Conservation (phyloP, 129 eudicot species). For the Chrysanthemum lavandulifolium region DNA sequence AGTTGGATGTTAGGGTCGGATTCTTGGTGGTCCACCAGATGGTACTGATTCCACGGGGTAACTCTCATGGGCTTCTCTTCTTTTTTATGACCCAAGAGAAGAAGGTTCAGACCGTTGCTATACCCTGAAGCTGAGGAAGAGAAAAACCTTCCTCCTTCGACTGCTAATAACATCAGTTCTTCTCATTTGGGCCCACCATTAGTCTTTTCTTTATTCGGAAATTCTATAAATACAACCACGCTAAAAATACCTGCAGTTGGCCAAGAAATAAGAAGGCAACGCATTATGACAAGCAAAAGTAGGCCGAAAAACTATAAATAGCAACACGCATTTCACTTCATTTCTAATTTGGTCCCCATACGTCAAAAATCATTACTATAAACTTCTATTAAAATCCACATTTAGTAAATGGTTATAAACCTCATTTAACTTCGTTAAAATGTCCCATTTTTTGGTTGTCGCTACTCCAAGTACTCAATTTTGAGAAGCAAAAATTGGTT, state of each 20-base stretch:
- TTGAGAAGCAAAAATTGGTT: too few relatives aligned
- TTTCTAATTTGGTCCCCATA: too few relatives aligned
- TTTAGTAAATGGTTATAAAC: too few relatives aligned
- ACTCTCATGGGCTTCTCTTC: slow-evolving; percentile 97
- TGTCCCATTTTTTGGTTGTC: too few relatives aligned
- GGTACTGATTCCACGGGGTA: slow-evolving; percentile 91
- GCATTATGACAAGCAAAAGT: too few relatives aligned
- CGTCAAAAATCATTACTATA: too few relatives aligned
- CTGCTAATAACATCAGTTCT: slow-evolving; percentile 96
- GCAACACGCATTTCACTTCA: too few relatives aligned
- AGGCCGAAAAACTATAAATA: too few relatives aligned
- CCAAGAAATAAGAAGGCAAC: slow-evolving; percentile 11
- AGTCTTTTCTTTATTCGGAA: slow-evolving; percentile 13
- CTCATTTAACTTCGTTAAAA: too few relatives aligned
- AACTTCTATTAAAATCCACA: too few relatives aligned
- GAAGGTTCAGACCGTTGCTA: slow-evolving; percentile 85
- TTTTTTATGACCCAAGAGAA: slow-evolving; percentile 80
- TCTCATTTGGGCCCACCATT: slow-evolving; percentile 63
- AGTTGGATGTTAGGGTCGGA: slow-evolving; percentile 65
- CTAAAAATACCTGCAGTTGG: slow-evolving; percentile 30
- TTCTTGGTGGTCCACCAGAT: slow-evolving; percentile 80
- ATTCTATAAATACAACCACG: slow-evolving; percentile 14
- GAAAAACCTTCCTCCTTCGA: slow-evolving; percentile 98
- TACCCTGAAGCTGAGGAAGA: slow-evolving; percentile 95
- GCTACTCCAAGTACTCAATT: too few relatives aligned